These are phyloP conservation scores for Phyllosticta citrichinensis DNA, from an alignment of 2,329 filamentous ascomycete genomes.

Conservation along the genomic window DNA sequence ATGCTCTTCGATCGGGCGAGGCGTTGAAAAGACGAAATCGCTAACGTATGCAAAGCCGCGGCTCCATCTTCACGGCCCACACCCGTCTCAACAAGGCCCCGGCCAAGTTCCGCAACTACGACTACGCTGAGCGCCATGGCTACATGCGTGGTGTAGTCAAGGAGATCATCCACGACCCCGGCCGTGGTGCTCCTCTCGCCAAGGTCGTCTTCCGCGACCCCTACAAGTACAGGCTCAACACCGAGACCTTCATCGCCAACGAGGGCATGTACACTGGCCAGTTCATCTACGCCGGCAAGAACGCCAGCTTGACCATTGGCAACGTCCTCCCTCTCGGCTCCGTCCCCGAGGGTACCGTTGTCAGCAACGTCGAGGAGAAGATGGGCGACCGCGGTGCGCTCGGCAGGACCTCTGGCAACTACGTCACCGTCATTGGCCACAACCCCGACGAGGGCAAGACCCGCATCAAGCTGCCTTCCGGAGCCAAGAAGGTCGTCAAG, in stretches of 20 bases:
- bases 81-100: conserved; percentile 77
- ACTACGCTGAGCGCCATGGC: conserved; percentile 93
- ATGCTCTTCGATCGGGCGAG: conserved; percentile 5
- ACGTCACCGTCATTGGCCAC: conserved; percentile 68
- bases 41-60: conserved; percentile 50
- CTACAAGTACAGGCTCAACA: conserved; percentile 95
- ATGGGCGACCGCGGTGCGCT: conserved; percentile 91
- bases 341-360: conserved; percentile 97
- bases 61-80: conserved; percentile 64
- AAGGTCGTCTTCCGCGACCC: conserved; percentile 95
- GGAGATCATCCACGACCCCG: conserved; percentile 98
- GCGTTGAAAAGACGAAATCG: not conserved
- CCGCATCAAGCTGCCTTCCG: conserved; percentile 96
- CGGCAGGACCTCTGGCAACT: conserved; percentile 97
- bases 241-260: conserved; percentile 99
- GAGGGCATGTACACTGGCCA: conserved; percentile 99
- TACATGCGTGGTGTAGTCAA: conserved; percentile 97
- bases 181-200: conserved; percentile 95
- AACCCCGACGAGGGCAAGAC: conserved; percentile 79
- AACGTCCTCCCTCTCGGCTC: conserved; percentile 92
- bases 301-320: conserved; percentile 90
- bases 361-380: conserved; percentile 99
- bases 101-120: conserved; percentile 92
- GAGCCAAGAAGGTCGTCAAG: conserved; percentile 98
- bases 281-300: conserved; percentile 99